Evolutionary conservation across 2,329 filamentous ascomycete species (phyloP).

Genomic region (Colletotrichum limetticola): DNA sequence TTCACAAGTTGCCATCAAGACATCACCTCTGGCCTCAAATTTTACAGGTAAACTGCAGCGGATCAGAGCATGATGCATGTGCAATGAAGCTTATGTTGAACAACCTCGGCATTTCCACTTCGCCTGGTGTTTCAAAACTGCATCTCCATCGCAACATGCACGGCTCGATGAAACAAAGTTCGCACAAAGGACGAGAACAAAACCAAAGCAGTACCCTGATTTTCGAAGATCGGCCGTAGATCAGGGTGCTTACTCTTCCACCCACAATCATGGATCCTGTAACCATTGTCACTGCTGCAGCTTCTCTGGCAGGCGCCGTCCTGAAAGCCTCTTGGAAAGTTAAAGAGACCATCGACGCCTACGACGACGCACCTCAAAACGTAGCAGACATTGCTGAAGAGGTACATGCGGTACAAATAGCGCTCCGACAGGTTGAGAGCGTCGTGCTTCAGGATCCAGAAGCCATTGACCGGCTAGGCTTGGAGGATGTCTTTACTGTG

Average conservation of each 20-base stretch:
- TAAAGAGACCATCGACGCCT: conserved; percentile 22
- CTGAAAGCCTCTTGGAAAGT: conserved; percentile 28
- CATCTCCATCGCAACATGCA: neutral
- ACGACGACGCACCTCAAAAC: conserved; percentile 25
- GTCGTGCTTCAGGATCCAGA: conserved; percentile 26
- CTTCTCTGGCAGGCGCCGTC: conserved; percentile 25
- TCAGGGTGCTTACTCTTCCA: neutral
- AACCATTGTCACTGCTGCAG: conserved; percentile 28
- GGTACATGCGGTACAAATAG: conserved; percentile 26
- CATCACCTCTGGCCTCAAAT: neutral
- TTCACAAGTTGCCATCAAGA: neutral
- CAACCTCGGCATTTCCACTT: neutral
- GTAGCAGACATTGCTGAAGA: conserved; percentile 28
- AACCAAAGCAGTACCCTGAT: neutral
- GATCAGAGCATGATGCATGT: neutral
- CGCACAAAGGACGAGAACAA: neutral
- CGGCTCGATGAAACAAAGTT: neutral
- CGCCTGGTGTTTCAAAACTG: neutral
- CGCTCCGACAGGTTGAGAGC: conserved; percentile 24
- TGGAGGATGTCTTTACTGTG: conserved; percentile 26
- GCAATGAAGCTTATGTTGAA: neutral
- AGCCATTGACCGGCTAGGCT: conserved; percentile 15
- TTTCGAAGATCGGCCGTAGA: neutral
- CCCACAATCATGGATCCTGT: conserved; percentile 42
- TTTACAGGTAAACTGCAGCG: neutral